Base-by-base conservation (phyloP, 2,329 filamentous ascomycete genomes). In the Fusarium hainanense region DNA sequence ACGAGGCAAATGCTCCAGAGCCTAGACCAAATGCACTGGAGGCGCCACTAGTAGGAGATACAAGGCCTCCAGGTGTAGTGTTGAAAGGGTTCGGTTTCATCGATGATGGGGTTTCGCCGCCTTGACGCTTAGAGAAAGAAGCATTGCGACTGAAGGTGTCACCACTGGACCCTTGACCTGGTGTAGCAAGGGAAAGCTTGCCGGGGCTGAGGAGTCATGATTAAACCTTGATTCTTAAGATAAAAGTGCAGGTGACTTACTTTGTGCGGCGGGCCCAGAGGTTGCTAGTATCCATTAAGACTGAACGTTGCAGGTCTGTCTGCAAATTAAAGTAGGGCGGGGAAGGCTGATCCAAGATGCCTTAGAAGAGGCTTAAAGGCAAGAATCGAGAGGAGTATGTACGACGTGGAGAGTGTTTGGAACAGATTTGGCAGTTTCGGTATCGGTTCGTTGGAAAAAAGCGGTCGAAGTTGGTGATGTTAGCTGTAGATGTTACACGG, bases 11-110 rank as follows among this genome's bases (percentile, higher is more conserved):
- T 58, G 96, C 96, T 74, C 96, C 96, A 20, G 93, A 97, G 42
- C 96, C 96, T 65, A 99, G 85, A 52, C 94, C 94, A 82, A 99
- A 99, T 62, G 95, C 94, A 76, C 92, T 94, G 20, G 93, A 94
- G 58, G 93, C 93, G 61, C 88, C 88, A 60, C 87, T 88, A 30
- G 78, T 79, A 23, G 79, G 79, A 37, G 79, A 80, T 41, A 76
- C 76, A 59, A 80, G 58, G 47, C 76, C 66, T 88, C 89, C 75
- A 92, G 88, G 64, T 91, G 92, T 89, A 72, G 92, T 88, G 74
- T 89, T 62, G 54, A 97, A 95, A 25, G 93, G 91, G 80, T 93
- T 96, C 68, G 87, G 85, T 79, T 90, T 90, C 77, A 89, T 90
- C 79, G 94, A 90, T 75, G 93, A 93, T 71, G 73, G 68, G 37